Evolutionary conservation across 2,329 filamentous ascomycete species (phyloP).

Genomic region (Hymenoscyphus infarciens): DNA sequence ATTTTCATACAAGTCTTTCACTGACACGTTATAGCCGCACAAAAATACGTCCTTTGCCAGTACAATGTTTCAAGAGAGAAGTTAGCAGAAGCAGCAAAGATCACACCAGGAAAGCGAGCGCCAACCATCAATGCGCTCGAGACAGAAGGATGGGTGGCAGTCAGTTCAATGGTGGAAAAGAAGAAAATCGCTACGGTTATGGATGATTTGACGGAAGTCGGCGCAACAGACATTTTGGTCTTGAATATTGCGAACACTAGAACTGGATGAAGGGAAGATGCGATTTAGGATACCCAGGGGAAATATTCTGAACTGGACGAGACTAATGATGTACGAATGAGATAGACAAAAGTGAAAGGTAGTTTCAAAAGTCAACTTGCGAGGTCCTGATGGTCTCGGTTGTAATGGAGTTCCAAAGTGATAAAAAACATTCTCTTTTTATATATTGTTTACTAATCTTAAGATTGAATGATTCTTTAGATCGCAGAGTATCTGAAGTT

Average conservation of each 20-base stretch:
- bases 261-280: slow-evolving; percentile 19
- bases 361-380: too few species aligned
- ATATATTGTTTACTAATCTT: too few species aligned
- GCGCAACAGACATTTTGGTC: slow-evolving; percentile 36
- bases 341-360: background rate
- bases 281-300: slow-evolving; percentile 3
- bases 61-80: slow-evolving; percentile 82
- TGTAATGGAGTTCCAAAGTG: too few species aligned
- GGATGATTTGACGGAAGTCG: slow-evolving; percentile 35
- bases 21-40: slow-evolving; percentile 56
- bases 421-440: too few species aligned
- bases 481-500: too few species aligned
- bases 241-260: slow-evolving; percentile 36
- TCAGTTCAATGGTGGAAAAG: slow-evolving; percentile 71
- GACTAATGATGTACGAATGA: background rate
- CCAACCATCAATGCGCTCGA: slow-evolving; percentile 89
- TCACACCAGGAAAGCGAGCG: slow-evolving; percentile 91
- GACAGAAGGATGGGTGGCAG: slow-evolving; percentile 88
- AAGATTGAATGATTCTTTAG: too few species aligned
- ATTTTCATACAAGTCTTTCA: background rate
- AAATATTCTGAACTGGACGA: background rate
- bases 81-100: slow-evolving; percentile 63
- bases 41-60: slow-evolving; percentile 90
- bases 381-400: too few species aligned
- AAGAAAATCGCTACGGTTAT: slow-evolving; percentile 36